Conservation (phyloP, 1,284 basidiomycete species). For the Neotropicomus parvogracilis region DNA sequence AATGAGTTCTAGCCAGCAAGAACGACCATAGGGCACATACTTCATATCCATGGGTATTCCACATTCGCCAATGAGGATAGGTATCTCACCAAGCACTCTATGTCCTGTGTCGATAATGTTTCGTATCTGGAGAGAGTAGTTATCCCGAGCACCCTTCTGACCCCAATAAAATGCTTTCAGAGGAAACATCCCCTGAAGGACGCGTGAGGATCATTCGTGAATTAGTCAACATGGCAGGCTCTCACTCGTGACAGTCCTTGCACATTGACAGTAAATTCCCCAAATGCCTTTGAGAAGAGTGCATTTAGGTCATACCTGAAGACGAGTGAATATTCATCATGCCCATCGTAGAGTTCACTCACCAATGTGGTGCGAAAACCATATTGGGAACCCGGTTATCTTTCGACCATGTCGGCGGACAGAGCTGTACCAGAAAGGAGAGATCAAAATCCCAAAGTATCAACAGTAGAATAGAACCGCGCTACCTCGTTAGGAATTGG, state of each 20-base stretch:
- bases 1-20: slow-evolving; percentile 7
- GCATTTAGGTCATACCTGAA: slow-evolving; percentile 87
- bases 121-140: slow-evolving; percentile 79
- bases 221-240: not conserved
- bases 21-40: slow-evolving; percentile 41
- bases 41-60: slow-evolving; percentile 95
- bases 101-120: slow-evolving; percentile 72
- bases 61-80: slow-evolving; percentile 85
- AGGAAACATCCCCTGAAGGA: slow-evolving; percentile 75
- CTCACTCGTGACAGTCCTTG: slow-evolving; percentile 81
- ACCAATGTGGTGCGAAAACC: slow-evolving; percentile 92
- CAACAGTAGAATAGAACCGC: not conserved
- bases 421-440: slow-evolving; percentile 52
- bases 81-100: slow-evolving; percentile 68
- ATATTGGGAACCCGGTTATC: slow-evolving; percentile 66
- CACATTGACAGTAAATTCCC: slow-evolving; percentile 84
- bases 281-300: slow-evolving; percentile 78
- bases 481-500: slow-evolving; percentile 87
- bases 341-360: slow-evolving; percentile 16
- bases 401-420: slow-evolving; percentile 70
- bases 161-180: slow-evolving; percentile 85
- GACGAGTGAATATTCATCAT: not conserved
- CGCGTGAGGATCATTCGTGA: slow-evolving; percentile 8
- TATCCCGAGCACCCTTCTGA: slow-evolving; percentile 71
- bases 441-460: not conserved